Evolutionary conservation across 352 stramenopile species (phyloP).

Genomic region (Globisporangium alternatum): DNA sequence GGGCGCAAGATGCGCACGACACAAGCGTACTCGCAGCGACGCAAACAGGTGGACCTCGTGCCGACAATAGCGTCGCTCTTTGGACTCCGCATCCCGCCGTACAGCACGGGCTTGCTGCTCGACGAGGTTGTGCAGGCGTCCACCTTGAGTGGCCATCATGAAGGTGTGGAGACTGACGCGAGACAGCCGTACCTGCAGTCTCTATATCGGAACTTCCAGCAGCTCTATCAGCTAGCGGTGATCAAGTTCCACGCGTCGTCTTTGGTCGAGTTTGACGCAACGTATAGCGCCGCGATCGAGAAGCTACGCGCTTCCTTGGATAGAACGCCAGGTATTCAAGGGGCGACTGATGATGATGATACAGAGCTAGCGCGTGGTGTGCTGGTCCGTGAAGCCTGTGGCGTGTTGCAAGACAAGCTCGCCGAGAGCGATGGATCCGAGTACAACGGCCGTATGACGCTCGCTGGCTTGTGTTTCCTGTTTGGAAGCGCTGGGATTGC

Average conservation of each 20-base stretch:
- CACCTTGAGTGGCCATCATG: background rate
- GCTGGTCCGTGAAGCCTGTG: slow-evolving; percentile 33
- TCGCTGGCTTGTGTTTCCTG: slow-evolving; percentile 36
- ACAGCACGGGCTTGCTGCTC: slow-evolving; percentile 68
- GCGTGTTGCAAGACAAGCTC: slow-evolving; percentile 48
- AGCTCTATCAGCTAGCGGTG: slow-evolving; percentile 45
- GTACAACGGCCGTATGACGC: slow-evolving; percentile 50
- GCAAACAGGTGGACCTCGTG: slow-evolving; percentile 78
- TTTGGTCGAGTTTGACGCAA: slow-evolving; percentile 26
- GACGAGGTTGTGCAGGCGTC: slow-evolving; percentile 50
- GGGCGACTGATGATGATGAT: background rate
- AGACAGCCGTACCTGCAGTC: slow-evolving; percentile 20
- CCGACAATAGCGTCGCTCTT: slow-evolving; percentile 80
- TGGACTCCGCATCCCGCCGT: slow-evolving; percentile 57
- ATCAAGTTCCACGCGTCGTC: slow-evolving; percentile 44
- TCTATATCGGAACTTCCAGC: slow-evolving; percentile 57
- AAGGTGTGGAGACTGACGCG: background rate
- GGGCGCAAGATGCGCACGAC: slow-evolving; percentile 21
- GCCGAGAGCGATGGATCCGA: slow-evolving; percentile 70
- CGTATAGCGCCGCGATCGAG: slow-evolving; percentile 26
- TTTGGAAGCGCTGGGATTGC: slow-evolving; percentile 25
- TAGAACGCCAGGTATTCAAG: background rate
- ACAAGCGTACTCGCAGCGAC: slow-evolving; percentile 21
- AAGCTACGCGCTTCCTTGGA: slow-evolving; percentile 17
- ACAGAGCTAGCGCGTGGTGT: background rate